Base-by-base conservation (phyloP, 176 grass and related monocot genomes). In the Tuctoria greenei region DNA sequence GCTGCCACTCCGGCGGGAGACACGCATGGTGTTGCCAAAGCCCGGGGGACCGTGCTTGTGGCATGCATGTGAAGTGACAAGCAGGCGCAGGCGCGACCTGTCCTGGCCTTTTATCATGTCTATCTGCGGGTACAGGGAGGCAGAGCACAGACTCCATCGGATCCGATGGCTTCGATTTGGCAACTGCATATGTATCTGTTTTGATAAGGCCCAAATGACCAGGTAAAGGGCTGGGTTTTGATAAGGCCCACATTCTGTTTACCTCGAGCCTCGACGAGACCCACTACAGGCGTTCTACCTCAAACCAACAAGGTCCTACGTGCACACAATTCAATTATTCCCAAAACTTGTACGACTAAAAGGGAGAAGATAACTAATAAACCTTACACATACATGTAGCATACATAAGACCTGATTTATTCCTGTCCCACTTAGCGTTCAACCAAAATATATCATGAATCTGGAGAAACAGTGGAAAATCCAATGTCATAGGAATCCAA, bases 1-100 rank as follows among this genome's bases (percentile, higher is more conserved):
- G 42, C 42, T 44, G 42, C 42, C 42, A 12, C 42, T 49, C 46
- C 4, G 64, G 4, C 66, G 83, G 83, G 69, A 79, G 49, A 79
- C 83, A 85, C 50, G 39, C 75, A 36, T 27, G 28, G 50, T 60
- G 28, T 26, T 73, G 75, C 75, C 82, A 73, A 66, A 1, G 54
- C 56, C 6, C 38, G 38, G 4, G 38, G 38, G 38, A 31, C 31
- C 31, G 31, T 31, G 31, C 31, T 52, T 45, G 69, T 72, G 69
- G 18, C 0, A 27, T 35, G 42, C 42, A 11, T 44, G 42, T 12
- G 10, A 1, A 1, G 10, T 44, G 42, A 3, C 31, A 31, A 31
- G 31, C 31, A 31, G 31, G 31, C 31, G 31, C 31, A 3, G 31
- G 31, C 31, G 31, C 31, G 42, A 12, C 42, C 42, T 44, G 42